phyloP scores from a whole-genome alignment of 306 rosid genomes.

The Vigna mungo region DNA sequence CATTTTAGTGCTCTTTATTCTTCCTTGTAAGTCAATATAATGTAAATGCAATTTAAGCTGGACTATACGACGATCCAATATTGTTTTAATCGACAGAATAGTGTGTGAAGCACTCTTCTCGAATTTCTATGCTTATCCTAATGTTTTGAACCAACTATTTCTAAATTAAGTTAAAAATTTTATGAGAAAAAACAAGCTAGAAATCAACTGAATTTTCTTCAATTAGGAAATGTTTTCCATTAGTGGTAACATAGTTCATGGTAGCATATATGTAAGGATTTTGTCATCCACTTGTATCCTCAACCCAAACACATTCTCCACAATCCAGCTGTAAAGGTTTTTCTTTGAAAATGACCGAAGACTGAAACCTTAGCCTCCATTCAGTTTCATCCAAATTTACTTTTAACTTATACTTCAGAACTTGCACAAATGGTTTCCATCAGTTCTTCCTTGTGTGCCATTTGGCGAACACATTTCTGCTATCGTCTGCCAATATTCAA shows the following conservation, averaged over 20 bases:
- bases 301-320: constrained; percentile 27
- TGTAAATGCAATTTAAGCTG: constrained; percentile 4
- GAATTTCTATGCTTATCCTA: not conserved
- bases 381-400: constrained; percentile 39
- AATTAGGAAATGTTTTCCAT: constrained; percentile 27
- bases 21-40: constrained; percentile 11
- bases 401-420: constrained; percentile 41
- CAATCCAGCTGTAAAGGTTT: constrained; percentile 49
- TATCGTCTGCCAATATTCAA: constrained; percentile 29
- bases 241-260: constrained; percentile 30
- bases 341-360: constrained; percentile 49
- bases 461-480: constrained; percentile 35
- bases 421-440: constrained; percentile 40
- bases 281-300: constrained; percentile 40
- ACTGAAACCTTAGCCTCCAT: constrained; percentile 47
- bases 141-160: not conserved
- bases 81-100: not conserved
- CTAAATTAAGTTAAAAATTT: not conserved
- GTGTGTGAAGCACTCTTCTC: not conserved
- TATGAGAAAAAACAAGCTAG: not conserved
- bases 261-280: constrained; percentile 35
- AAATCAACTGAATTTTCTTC: constrained; percentile 32
- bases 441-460: constrained; percentile 35
- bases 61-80: not conserved
- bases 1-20: not conserved